Evolutionary conservation across 108 stramenopile species (phyloP), one percentile per base, ranked within the genome.

Genomic region (Pseudonitzschia delicatissima): DNA sequence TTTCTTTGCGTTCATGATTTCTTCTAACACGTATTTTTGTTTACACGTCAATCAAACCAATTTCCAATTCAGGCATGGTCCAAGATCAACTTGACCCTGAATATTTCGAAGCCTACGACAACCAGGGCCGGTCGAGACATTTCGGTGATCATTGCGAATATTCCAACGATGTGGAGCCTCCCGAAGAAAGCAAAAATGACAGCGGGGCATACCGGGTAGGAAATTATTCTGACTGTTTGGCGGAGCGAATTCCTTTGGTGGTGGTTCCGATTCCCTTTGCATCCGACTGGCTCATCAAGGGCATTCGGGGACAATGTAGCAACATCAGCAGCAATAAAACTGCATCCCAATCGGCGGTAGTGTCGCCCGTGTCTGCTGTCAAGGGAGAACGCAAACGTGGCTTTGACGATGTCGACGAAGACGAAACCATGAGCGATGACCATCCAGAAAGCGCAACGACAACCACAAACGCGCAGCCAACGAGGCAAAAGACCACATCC

Each of bases 31-130:
- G 37, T 11, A 39, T 39, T 39, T 6, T 11, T 39, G 37, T 39
- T 39, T 72, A 20, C 65, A 71, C 21, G 60, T 26, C 17, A 5
- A 28, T 28, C 71, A 67, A 3, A 39, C 37, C 8, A 39, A 39
- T 39, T 39, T 39, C n/a, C 37, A 45, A 45, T 3, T n/a, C 3
- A 48, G 47, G 47, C n/a, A 77, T 85, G 75, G 81, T 85, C 0
- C 84, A 85, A 61, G 78, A 85, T 49, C 79, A 80, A 78, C 45
- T 85, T 42, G 84, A 80, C 45, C 70, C 84, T 2, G 84, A 85
- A 57, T 85, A 82, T 57, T 80, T 71, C 50, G 45, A 59, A 29
- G 15, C 59, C 2, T 35, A 25, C 18, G 44, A 45, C 20, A 48
- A 47, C 25, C 33, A 62, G 11, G 73, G 62, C 3, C 58, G 57